These are phyloP conservation scores for Dryas integrifolia DNA, from an alignment of 331 rosid species.

Conservation along the genomic window DNA sequence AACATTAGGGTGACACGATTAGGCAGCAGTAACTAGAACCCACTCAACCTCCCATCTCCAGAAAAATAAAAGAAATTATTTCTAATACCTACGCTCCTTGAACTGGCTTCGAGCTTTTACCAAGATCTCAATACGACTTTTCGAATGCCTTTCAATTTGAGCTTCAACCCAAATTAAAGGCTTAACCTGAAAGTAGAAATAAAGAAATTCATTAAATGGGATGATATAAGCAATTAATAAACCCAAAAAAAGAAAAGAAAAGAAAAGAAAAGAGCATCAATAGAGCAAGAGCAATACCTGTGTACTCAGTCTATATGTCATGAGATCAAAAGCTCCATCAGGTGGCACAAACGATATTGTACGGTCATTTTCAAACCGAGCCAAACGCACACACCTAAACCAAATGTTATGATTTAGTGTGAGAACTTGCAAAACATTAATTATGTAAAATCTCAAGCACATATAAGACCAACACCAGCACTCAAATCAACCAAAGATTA, in stretches of 20 bases:
- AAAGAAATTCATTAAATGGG: neutral
- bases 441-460: slow-evolving; percentile 10
- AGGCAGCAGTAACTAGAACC: slow-evolving; percentile 19
- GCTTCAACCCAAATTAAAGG: slow-evolving; percentile 98
- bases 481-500: slow-evolving; percentile 31
- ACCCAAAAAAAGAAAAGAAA: neutral
- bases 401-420: slow-evolving; percentile 35
- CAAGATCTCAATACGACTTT: slow-evolving; percentile 91
- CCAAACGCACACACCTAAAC: slow-evolving; percentile 94
- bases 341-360: slow-evolving; percentile 97
- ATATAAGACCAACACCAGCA: slow-evolving; percentile 1
- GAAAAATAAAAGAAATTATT: slow-evolving; percentile 8
- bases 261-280: slow-evolving; percentile 12
- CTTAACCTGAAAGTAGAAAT: slow-evolving; percentile 59
- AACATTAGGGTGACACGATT: slow-evolving; percentile 22
- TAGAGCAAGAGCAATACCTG: slow-evolving; percentile 57
- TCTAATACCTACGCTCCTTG: slow-evolving; percentile 91
- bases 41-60: slow-evolving; percentile 16
- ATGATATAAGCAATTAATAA: slow-evolving; percentile 7
- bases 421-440: slow-evolving; percentile 29
- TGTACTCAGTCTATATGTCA: slow-evolving; percentile 92
- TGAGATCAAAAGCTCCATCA: slow-evolving; percentile 94
- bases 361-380: slow-evolving; percentile 97
- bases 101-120: slow-evolving; percentile 97
- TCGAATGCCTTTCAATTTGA: slow-evolving; percentile 92